Conservation (phyloP, 2,329 filamentous ascomycete genomes). For the Ophiocordyceps camponoti-saundersi region DNA sequence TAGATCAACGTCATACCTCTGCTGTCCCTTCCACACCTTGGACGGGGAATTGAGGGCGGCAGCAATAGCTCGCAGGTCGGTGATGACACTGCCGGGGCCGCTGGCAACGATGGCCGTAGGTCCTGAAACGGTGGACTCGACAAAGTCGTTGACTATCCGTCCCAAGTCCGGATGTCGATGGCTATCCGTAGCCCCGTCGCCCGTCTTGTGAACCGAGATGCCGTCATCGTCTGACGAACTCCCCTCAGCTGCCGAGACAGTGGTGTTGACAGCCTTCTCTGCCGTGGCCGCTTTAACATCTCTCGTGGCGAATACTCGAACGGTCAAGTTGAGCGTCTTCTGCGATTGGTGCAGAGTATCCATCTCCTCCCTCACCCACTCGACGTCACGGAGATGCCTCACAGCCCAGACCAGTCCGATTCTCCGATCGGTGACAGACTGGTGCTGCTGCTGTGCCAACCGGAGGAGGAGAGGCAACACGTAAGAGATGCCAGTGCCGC, state of each 20-base stretch:
- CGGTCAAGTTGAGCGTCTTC: constrained; percentile 24
- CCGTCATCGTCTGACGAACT: constrained; percentile 11
- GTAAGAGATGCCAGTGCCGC: constrained; percentile 22
- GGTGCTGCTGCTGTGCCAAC: constrained; percentile 19
- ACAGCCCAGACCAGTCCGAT: constrained; percentile 52
- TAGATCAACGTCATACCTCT: constrained; percentile 36
- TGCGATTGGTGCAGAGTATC: constrained; percentile 22
- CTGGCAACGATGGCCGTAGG: constrained; percentile 41
- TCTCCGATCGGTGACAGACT: constrained; percentile 28
- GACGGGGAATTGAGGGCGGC: constrained; percentile 32
- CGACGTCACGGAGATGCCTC: constrained; percentile 31
- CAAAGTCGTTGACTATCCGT: constrained; percentile 29
- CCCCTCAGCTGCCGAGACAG: constrained; percentile 5
- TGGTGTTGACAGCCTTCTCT: constrained; percentile 4
- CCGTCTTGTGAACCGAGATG: constrained; percentile 12
- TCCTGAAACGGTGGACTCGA: constrained; percentile 26
- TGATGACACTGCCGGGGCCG: constrained; percentile 42
- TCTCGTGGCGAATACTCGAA: constrained; percentile 43
- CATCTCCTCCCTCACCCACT: constrained; percentile 43
- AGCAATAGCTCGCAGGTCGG: constrained; percentile 36
- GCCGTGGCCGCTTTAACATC: constrained; percentile 16
- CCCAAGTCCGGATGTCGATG: constrained; percentile 26
- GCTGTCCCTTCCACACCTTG: constrained; percentile 40
- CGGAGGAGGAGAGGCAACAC: constrained; percentile 19
- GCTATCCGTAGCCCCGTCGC: constrained; percentile 11